phyloP scores from a whole-genome alignment of 345 rosid species.

The Raphanus sativus region DNA sequence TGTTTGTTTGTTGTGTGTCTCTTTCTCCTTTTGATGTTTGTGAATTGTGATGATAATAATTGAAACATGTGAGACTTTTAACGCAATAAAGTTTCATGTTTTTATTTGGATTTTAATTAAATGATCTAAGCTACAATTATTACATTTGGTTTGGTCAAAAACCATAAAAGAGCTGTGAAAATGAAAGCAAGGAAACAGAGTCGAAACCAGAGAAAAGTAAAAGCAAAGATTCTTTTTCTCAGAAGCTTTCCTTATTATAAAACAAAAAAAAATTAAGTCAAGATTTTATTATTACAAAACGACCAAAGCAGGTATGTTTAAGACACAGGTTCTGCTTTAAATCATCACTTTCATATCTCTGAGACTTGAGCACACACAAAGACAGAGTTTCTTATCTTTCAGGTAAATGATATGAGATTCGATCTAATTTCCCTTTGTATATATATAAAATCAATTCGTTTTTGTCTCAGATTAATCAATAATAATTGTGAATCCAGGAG shows the following conservation, averaged over 20 bases:
- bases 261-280: background rate
- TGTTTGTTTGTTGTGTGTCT: background rate
- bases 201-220: constrained; percentile 13
- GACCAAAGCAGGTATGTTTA: background rate
- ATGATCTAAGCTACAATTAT: background rate
- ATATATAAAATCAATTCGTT: background rate
- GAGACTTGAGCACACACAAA: constrained; percentile 8
- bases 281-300: constrained; percentile 8
- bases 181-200: constrained; percentile 18
- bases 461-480: background rate
- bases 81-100: background rate
- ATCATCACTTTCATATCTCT: background rate
- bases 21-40: background rate
- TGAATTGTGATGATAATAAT: constrained; percentile 11
- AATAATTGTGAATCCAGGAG: constrained; percentile 7
- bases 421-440: background rate
- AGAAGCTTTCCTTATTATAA: constrained; percentile 5
- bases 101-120: background rate
- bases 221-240: constrained; percentile 25
- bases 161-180: background rate
- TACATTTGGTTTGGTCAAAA: background rate
- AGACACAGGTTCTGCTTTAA: constrained; percentile 13
- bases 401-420: constrained; percentile 18
- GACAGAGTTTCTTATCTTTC: constrained; percentile 15
- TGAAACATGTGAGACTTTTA: background rate